Base-by-base conservation (phyloP, 768 basidiomycete genomes). In the Candolleomyces eurysporus region DNA sequence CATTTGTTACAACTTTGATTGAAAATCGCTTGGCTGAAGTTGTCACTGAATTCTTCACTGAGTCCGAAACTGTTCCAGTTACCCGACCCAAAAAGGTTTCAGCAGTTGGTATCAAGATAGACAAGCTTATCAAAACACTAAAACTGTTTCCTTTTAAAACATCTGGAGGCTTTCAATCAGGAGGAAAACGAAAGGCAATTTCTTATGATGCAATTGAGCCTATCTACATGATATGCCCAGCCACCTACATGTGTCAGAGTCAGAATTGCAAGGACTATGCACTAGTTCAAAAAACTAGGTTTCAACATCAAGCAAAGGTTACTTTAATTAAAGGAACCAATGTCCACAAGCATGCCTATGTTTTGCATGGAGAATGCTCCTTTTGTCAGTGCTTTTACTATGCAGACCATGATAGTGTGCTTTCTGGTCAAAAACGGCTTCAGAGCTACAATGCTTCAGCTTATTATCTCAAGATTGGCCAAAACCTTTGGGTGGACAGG, bases 381-480 rank as follows among this genome's bases (percentile, higher is more conserved):
- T 46, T 4, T 16, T 46, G 45, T 19, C 14, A 46, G 13, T 46
- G 16, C 19, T 46, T 46, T 46, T 16, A 46, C 13, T 46, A 46
- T 46, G 45, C 45, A 16, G 45, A 46, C 45, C 45, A 46, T 46
- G 45, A 46, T 13, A 16, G 45, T 4, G 45, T 46, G 4, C 14
- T 4, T 16, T 16, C 16, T 46, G 32, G 32, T 5, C 5, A 46
- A 16, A 16, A 5, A 5, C 14, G 45, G 45, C 14, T 16, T 5
- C 45, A 46, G 45, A 16, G 45, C 13, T 46, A 46, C n/a, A 14
- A 7, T 31, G 64, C 64, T 49, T 46, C 54, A 46, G 67, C 67
- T 43, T 19, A 39, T 5, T 66, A 61, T 64, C 49, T 67, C n/a
- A 67, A 65, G 45, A 43, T 67, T 55, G 66, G 66, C 17, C 55